Percentiles rank a stretch among this genome's conserved stretches.
These are phyloP conservation scores for Ogataea glucozyma DNA, from an alignment of 805 yeast species.

Conservation along the genomic window DNA sequence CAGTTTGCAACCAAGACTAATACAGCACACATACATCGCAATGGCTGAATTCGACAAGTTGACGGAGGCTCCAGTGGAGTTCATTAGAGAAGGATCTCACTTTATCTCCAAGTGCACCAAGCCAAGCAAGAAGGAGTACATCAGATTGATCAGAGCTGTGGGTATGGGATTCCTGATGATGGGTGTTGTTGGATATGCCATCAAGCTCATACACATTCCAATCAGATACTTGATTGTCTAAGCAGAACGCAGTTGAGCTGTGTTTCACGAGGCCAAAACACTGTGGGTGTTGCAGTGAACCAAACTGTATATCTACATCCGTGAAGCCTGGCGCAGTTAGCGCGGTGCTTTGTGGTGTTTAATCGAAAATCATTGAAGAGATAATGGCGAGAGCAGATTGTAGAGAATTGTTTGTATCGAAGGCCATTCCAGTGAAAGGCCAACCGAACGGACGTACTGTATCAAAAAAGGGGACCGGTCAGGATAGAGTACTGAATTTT, in stretches of 20 bases:
- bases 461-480: background rate
- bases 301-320: background rate
- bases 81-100: constrained; percentile 86
- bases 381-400: too few species aligned
- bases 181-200: constrained; percentile 96
- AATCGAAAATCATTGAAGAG: too few species aligned
- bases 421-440: too few species aligned
- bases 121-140: constrained; percentile 87
- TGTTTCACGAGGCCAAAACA: background rate
- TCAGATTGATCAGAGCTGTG: constrained; percentile 88
- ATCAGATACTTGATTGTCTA: constrained; percentile 93
- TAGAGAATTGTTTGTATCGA: too few species aligned
- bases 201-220: constrained; percentile 92
- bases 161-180: constrained; percentile 96
- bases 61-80: constrained; percentile 86
- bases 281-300: constrained; percentile 2
- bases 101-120: constrained; percentile 91
- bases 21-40: background rate
- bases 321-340: background rate
- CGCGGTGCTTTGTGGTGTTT: background rate
- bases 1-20: too few species aligned
- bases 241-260: constrained; percentile 19
- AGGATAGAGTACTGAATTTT: background rate
- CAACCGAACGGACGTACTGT: too few species aligned
- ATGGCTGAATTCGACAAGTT: constrained; percentile 61